Evolutionary conservation across 768 basidiomycete genomes (phyloP).

Genomic region (Butyriboletus loyo): DNA sequence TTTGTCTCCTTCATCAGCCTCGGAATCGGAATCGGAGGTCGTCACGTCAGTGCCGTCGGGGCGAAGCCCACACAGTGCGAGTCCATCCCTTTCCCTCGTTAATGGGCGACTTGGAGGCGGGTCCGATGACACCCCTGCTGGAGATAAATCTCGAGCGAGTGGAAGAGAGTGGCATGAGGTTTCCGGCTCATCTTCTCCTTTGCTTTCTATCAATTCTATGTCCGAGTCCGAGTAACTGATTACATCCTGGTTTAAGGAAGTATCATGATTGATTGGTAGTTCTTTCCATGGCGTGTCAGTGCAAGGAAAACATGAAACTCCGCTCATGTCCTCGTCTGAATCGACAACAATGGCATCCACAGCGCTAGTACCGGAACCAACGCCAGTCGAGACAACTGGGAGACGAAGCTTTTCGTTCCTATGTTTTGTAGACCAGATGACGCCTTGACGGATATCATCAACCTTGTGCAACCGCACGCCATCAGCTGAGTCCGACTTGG

Average conservation of each 20-base stretch:
- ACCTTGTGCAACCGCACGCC: not conserved
- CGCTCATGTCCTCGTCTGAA: constrained; percentile 15
- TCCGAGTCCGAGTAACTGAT: constrained; percentile 9
- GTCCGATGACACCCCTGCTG: not conserved
- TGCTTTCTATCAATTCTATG: constrained; percentile 6
- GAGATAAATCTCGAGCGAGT: not conserved
- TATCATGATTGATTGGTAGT: not conserved
- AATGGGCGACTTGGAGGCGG: not conserved
- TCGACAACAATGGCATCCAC: constrained; percentile 23
- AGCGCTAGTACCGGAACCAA: constrained; percentile 9
- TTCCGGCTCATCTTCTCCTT: not conserved
- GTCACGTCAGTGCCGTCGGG: not conserved
- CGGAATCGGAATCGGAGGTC: constrained; percentile 12
- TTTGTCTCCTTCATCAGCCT: constrained; percentile 2
- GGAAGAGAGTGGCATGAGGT: not conserved
- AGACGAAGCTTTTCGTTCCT: not conserved
- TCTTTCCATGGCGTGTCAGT: not conserved
- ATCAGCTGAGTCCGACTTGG: not conserved
- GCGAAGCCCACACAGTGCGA: not conserved
- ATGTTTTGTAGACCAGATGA: not conserved
- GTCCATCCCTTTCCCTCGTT: not conserved
- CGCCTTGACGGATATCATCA: not conserved
- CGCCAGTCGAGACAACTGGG: not conserved
- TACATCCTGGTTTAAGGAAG: not conserved
- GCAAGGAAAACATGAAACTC: not conserved